These are phyloP conservation scores for Hypoxylon sp. DNA, from an alignment of 2,329 filamentous ascomycete species.

Conservation along the genomic window DNA sequence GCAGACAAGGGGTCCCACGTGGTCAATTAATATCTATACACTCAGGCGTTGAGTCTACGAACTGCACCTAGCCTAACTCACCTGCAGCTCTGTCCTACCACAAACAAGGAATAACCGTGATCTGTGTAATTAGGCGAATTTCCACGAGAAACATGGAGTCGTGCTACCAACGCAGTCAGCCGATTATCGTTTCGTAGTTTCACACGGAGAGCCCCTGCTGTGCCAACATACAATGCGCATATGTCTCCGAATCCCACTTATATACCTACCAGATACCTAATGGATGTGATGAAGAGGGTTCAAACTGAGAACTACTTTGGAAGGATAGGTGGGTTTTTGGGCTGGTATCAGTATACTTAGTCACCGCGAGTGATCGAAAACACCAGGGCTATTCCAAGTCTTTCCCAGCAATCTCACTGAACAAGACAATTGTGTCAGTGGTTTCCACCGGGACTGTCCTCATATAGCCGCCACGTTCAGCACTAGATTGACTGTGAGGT, in stretches of 20 bases:
- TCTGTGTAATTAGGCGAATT: background rate
- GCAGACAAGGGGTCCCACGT: background rate
- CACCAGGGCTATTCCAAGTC: background rate
- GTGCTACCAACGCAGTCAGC: slow-evolving; percentile 1
- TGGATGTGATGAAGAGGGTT: background rate
- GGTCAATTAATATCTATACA: slow-evolving; percentile 15
- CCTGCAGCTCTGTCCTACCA: slow-evolving; percentile 3
- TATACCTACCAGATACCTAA: background rate
- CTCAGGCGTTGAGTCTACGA: background rate
- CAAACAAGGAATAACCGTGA: slow-evolving; percentile 20
- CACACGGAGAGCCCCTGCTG: slow-evolving; percentile 4
- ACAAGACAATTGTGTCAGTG: background rate
- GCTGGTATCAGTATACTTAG: background rate
- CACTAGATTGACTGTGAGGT: background rate
- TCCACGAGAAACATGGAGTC: background rate
- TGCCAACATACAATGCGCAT: slow-evolving; percentile 13
- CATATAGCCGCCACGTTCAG: background rate
- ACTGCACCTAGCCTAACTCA: slow-evolving; percentile 21
- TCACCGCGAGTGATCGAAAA: background rate
- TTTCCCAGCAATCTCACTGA: background rate
- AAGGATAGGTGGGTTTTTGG: background rate
- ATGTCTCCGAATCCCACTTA: slow-evolving; percentile 2
- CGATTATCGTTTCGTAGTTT: slow-evolving; percentile 22
- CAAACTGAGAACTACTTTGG: background rate
- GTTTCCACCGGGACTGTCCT: background rate